Conservation (phyloP, 331 rosid genomes). For the Rosa hybrid region DNA sequence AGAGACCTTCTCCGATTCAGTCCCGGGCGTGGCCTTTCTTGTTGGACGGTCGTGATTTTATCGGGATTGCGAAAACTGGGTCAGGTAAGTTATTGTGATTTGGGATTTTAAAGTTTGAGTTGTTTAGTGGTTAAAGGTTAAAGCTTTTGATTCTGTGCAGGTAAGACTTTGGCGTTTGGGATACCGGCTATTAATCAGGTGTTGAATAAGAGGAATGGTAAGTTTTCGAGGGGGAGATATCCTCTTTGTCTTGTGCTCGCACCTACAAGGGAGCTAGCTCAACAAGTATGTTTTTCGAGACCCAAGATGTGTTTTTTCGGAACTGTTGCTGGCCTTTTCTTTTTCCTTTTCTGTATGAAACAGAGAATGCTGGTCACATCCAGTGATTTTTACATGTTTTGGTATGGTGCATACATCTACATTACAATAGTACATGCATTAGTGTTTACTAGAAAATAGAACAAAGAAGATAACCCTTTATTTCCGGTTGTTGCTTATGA, state of each 20-base stretch:
- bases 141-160: slow-evolving; percentile 30
- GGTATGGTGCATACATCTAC: not conserved
- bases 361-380: not conserved
- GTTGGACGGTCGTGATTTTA: slow-evolving; percentile 86
- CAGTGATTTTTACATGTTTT: not conserved
- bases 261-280: slow-evolving; percentile 97
- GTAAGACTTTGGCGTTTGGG: slow-evolving; percentile 94
- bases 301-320: not conserved
- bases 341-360: not conserved
- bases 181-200: slow-evolving; percentile 87
- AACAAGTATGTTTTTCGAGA: slow-evolving; percentile 60
- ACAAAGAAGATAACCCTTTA: not conserved
- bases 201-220: slow-evolving; percentile 58
- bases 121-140: not conserved
- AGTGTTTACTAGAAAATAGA: not conserved
- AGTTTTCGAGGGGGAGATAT: slow-evolving; percentile 55
- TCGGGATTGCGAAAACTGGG: slow-evolving; percentile 93
- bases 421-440: not conserved
- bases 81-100: slow-evolving; percentile 56
- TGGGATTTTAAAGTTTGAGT: slow-evolving; percentile 13
- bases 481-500: not conserved
- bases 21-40: slow-evolving; percentile 95
- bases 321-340: not conserved
- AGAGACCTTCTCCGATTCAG: slow-evolving; percentile 83
- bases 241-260: slow-evolving; percentile 90